Evolutionary conservation across 2,329 filamentous ascomycete genomes (phyloP).

Genomic region (Pyrenochaeta sp.): DNA sequence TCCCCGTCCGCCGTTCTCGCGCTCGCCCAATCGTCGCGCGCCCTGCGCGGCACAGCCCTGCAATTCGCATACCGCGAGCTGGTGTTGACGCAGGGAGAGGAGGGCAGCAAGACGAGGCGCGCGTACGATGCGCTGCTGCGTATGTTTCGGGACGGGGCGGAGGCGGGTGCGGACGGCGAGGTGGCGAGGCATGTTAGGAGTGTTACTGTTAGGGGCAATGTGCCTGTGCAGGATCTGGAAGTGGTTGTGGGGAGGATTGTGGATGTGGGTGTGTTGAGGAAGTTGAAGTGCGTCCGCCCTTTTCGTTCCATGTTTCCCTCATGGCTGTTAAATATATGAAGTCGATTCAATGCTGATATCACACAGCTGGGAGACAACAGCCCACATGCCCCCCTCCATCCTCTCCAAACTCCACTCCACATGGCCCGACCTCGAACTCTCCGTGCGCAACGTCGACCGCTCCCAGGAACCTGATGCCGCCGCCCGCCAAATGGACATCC

Average conservation of each 20-base stretch:
- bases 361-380: constrained; percentile 11
- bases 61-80: constrained; percentile 11
- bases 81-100: background rate
- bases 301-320: no score
- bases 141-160: constrained; percentile 4
- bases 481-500: constrained; percentile 13
- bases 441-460: constrained; percentile 5
- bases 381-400: constrained; percentile 5
- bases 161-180: no score
- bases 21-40: constrained; percentile 6
- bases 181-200: constrained; percentile 12
- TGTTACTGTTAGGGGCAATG: constrained; percentile 7
- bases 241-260: constrained; percentile 6
- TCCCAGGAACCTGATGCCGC: background rate
- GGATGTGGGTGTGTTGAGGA: constrained; percentile 2
- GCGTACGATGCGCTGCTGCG: constrained; percentile 5
- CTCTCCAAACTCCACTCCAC: constrained; percentile 10
- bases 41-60: constrained; percentile 3
- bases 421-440: constrained; percentile 15
- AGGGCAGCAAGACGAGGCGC: background rate
- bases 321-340: no score
- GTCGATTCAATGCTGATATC: no score
- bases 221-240: constrained; percentile 13
- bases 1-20: constrained; percentile 1
- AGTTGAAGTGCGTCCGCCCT: constrained; percentile 3